Evolutionary conservation across 352 stramenopile genomes (phyloP).

Genomic region (Aphanomyces cochlioides): DNA sequence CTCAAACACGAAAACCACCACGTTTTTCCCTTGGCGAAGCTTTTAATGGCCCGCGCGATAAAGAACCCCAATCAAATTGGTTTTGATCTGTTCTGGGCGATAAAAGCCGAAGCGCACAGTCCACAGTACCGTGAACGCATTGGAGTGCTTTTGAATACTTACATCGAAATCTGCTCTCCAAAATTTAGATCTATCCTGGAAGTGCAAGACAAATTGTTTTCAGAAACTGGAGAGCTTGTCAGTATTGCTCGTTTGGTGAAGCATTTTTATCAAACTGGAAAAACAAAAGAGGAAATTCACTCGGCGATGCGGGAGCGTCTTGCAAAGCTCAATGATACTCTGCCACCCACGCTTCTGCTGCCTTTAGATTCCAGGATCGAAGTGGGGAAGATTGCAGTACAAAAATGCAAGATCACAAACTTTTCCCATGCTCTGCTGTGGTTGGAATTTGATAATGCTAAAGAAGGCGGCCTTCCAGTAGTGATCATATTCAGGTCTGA

Average conservation of each 20-base stretch:
- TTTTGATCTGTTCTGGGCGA: conserved; percentile 49
- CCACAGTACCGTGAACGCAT: neutral
- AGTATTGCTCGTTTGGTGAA: conserved; percentile 85
- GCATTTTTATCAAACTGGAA: conserved; percentile 82
- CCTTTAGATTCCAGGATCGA: conserved; percentile 75
- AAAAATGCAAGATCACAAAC: conserved; percentile 89
- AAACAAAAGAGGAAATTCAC: conserved; percentile 41
- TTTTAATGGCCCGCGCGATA: conserved; percentile 45
- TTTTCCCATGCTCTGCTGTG: conserved; percentile 90
- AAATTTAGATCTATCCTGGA: conserved; percentile 83
- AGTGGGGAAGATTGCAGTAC: conserved; percentile 67
- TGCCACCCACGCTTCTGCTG: conserved; percentile 55
- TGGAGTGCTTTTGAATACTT: conserved; percentile 47
- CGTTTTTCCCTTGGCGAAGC: conserved; percentile 44
- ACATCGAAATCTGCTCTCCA: conserved; percentile 74
- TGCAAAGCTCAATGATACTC: neutral
- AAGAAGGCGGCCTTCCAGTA: conserved; percentile 44
- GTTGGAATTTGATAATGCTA: conserved; percentile 83
- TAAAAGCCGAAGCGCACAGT: conserved; percentile 38
- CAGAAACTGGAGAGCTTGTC: conserved; percentile 67
- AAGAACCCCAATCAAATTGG: conserved; percentile 37
- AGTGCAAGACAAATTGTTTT: conserved; percentile 87
- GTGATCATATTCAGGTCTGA: conserved; percentile 89
- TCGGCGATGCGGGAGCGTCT: conserved; percentile 51
- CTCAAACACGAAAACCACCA: conserved; percentile 52